Base-by-base conservation (phyloP, 2,329 filamentous ascomycete species). In the Monosporascus sp. region DNA sequence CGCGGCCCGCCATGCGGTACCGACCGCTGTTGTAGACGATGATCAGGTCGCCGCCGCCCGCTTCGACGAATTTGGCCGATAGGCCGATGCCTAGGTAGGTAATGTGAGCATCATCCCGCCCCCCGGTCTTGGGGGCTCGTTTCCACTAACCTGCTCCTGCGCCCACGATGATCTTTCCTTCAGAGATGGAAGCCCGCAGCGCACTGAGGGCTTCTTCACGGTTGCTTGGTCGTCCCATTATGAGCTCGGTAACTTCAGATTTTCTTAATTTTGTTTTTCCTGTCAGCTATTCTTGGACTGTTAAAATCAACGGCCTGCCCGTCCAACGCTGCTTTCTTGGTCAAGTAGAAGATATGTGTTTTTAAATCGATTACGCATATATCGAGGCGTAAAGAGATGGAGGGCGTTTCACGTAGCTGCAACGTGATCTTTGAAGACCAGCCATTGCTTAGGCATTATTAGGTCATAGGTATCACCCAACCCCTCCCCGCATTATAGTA, bases 1-100 rank as follows among this genome's bases (percentile, higher is more conserved):
- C 86, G 43, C 83, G 75, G 0, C 87, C 86, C 0, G 85, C 86
- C 87, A 90, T 90, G 9, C 86, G 82, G 65, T 86, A 90, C 4
- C 86, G 79, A 0, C 86, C 86, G 38, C 82, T 85, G 68, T 89
- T 89, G 74, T 89, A 89, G 61, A 89, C 79, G 57, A 88, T 83
- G 63, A 90, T 87, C 43, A 90, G 72, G 61, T 89, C 85, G 16
- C 80, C 83, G 56, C 85, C 84, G 38, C 86, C 86, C 46, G 78
- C 77, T 67, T 90, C 86, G 58, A 88, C 80, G 62, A 81, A 86
- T 61, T 90, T 90, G 55, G 86, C 86, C 2, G 84, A 86, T 3
- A 90, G 77, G 1, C 86, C 86, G 54, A 87, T 87, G 44, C 85
- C 84, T 46, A 14, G 31, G 43, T 27, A 7, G 22, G 22, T 19